Evolutionary conservation across 441 rosid genomes (phyloP), one percentile per base, ranked within the genome.

Genomic region (Populus hybrid): DNA sequence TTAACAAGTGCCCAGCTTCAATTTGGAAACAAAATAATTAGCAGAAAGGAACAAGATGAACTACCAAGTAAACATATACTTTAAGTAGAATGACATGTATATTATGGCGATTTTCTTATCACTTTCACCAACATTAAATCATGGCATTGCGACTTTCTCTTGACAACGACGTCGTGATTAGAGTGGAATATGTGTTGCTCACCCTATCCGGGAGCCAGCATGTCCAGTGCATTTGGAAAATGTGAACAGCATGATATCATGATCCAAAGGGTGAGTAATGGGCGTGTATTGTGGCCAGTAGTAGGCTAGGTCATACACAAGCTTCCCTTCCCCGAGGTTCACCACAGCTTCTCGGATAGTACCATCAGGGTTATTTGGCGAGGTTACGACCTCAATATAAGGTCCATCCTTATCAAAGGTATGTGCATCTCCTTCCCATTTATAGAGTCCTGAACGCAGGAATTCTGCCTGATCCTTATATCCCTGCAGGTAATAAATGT

Each of bases 151-250:
- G n/a, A n/a, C n/a, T n/a, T n/a, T n/a, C n/a, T n/a, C n/a, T n/a
- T n/a, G n/a, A n/a, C n/a, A n/a, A n/a, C n/a, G n/a, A n/a, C n/a
- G n/a, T n/a, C n/a, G n/a, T n/a, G n/a, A n/a, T n/a, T n/a, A n/a
- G n/a, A n/a, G n/a, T n/a, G n/a, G n/a, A n/a, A n/a, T n/a, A n/a
- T n/a, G n/a, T n/a, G n/a, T n/a, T n/a, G n/a, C 88, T 81, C 36
- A 94, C 99, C 99, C 99, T 23, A 95, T 90, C 59, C 99, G 90
- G 59, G 99, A 85, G 65, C 99, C 98, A 7, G 98, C 99, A 77
- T 95, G 98, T 21, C 99, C 99, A 0, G 95, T 90, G 91, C 90
- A 78, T 78, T 95, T 95, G 81, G 99, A 93, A 81, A 95, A 81
- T 70, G 99, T 93, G 76, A 95, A 95, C 21, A 95, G 87, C 98